These are phyloP conservation scores for Termitomyces sp. DNA, from an alignment of 768 basidiomycete genomes.

Conservation along the genomic window DNA sequence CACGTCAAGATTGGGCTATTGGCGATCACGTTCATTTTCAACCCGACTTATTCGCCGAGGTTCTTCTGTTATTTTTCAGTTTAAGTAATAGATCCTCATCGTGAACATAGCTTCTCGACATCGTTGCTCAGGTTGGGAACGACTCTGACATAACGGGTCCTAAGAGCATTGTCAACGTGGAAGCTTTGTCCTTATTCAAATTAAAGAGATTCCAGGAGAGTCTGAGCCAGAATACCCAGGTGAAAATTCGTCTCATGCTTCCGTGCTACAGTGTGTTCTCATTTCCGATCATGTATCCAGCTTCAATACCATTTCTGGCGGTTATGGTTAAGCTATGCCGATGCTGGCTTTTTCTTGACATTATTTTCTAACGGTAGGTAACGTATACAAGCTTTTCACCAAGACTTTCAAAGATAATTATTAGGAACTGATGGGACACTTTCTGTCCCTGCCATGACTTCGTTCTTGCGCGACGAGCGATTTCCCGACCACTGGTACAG, in stretches of 20 bases:
- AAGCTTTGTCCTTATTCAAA: conserved; percentile 5
- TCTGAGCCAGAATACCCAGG: neutral
- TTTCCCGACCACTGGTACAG: conserved; percentile 9
- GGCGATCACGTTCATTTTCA: conserved; percentile 10
- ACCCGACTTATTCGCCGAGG: conserved; percentile 3
- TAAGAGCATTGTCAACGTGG: conserved; percentile 5
- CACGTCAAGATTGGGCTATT: conserved; percentile 10
- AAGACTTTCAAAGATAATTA: neutral
- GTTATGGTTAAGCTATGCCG: conserved; percentile 5
- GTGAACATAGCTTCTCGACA: neutral
- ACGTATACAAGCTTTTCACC: neutral
- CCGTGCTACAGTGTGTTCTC: neutral
- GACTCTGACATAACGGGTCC: conserved; percentile 9
- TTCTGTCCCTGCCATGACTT: conserved; percentile 7
- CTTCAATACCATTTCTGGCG: conserved; percentile 10
- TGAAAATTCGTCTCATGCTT: neutral
- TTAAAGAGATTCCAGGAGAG: conserved; percentile 7
- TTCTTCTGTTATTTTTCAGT: neutral
- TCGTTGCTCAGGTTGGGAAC: conserved; percentile 6
- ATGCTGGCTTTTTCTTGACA: conserved; percentile 5
- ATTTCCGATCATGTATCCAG: neutral
- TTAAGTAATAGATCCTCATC: neutral
- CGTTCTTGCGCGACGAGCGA: conserved; percentile 10
- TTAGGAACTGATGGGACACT: conserved; percentile 9
- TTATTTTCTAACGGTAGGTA: conserved; percentile 10